These are phyloP conservation scores for Neolentinus lepideus DNA, from an alignment of 1,284 basidiomycete genomes.

Conservation along the genomic window DNA sequence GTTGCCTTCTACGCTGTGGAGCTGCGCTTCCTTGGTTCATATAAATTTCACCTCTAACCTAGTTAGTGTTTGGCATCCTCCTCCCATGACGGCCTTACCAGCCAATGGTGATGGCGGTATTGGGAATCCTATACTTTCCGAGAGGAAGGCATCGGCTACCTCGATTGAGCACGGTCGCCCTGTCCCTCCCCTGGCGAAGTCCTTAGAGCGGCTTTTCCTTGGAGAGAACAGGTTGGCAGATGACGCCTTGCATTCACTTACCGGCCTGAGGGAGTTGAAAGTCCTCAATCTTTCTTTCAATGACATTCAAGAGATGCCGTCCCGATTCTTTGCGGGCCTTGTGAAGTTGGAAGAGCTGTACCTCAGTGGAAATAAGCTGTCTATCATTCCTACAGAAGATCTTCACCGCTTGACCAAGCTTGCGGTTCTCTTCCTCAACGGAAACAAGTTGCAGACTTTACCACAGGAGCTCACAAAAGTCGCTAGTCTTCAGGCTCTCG, in stretches of 20 bases:
- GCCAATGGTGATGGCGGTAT: not conserved
- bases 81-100: constrained; percentile 26
- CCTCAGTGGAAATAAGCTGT: constrained; percentile 90
- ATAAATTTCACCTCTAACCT: constrained; percentile 92
- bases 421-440: constrained; percentile 83
- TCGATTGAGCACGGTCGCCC: constrained; percentile 22
- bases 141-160: constrained; percentile 39
- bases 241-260: constrained; percentile 72
- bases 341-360: constrained; percentile 79
- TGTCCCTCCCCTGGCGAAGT: constrained; percentile 64
- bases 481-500: constrained; percentile 74
- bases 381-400: constrained; percentile 86
- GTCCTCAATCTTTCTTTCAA: constrained; percentile 96
- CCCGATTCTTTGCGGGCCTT: constrained; percentile 70
- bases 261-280: constrained; percentile 68
- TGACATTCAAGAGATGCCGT: constrained; percentile 86
- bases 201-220: constrained; percentile 75
- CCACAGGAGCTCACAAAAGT: constrained; percentile 89
- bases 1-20: constrained; percentile 79
- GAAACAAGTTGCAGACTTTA: constrained; percentile 89
- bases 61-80: constrained; percentile 68
- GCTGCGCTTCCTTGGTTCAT: constrained; percentile 65
- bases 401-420: constrained; percentile 64
- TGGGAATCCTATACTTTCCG: constrained; percentile 10
- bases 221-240: constrained; percentile 90